Evolutionary conservation across 2,329 filamentous ascomycete genomes (phyloP).

Genomic region (Pyrenochaeta sp.): DNA sequence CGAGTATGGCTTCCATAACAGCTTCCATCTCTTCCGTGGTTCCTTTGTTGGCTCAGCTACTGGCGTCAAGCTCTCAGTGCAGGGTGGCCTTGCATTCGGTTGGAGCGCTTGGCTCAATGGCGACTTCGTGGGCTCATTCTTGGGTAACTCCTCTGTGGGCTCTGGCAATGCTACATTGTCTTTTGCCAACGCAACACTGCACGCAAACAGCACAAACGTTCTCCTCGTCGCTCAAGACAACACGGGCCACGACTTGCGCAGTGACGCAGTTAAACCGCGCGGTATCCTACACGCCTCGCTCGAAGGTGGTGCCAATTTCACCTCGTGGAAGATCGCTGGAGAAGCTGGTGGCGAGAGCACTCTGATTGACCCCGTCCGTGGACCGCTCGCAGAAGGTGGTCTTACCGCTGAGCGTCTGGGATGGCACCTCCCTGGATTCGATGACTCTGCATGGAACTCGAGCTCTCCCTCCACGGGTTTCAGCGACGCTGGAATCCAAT

Average conservation of each 20-base stretch:
- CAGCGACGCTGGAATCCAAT: constrained; percentile 59
- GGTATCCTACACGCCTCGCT: constrained; percentile 64
- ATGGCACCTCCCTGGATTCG: constrained; percentile 65
- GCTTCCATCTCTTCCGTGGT: constrained; percentile 52
- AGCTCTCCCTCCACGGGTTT: constrained; percentile 51
- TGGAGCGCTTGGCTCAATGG: constrained; percentile 67
- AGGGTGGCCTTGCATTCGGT: constrained; percentile 64
- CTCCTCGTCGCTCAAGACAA: constrained; percentile 67
- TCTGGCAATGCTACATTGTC: constrained; percentile 54
- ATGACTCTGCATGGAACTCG: constrained; percentile 55
- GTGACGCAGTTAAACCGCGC: constrained; percentile 56
- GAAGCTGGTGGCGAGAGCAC: constrained; percentile 60
- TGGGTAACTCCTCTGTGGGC: constrained; percentile 56
- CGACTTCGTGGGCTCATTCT: constrained; percentile 62
- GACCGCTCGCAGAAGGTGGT: constrained; percentile 65
- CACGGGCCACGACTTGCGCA: constrained; percentile 65
- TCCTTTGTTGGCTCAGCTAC: constrained; percentile 49
- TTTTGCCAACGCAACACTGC: constrained; percentile 59
- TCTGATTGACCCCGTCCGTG: constrained; percentile 63
- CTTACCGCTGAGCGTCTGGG: constrained; percentile 66
- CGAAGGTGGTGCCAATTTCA: constrained; percentile 55
- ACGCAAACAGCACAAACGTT: constrained; percentile 51
- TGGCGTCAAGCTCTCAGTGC: constrained; percentile 59
- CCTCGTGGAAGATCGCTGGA: constrained; percentile 65
- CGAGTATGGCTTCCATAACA: constrained; percentile 53